phyloP scores from a whole-genome alignment of 148 eudicot species.

The Fagopyrum tataricum region DNA sequence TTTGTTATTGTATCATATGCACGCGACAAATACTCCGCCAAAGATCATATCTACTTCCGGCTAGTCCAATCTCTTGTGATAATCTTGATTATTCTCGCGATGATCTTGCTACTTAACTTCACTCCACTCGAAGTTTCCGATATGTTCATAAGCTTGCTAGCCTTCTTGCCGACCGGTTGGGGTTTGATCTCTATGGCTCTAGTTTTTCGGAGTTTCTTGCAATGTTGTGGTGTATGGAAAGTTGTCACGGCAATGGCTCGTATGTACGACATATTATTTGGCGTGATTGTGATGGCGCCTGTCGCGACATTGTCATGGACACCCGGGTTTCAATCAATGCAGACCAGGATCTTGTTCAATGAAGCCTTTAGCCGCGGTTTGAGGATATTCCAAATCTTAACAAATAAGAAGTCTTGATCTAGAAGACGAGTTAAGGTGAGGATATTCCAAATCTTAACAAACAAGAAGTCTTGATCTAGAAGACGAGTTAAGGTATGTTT shows the following conservation, averaged over 20 bases:
- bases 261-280: slow-evolving; percentile 70
- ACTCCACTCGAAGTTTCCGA: slow-evolving; percentile 21
- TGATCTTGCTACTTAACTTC: slow-evolving; percentile 49
- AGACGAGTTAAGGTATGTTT: background rate
- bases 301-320: slow-evolving; percentile 81
- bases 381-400: slow-evolving; percentile 68
- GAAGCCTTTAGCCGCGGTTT: slow-evolving; percentile 90
- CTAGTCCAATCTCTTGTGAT: slow-evolving; percentile 75
- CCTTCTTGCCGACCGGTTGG: slow-evolving; percentile 90
- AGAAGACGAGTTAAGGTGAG: slow-evolving; percentile 13
- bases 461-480: slow-evolving; percentile 34
- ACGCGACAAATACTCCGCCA: slow-evolving; percentile 66
- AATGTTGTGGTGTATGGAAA: slow-evolving; percentile 48
- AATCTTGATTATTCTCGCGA: slow-evolving; percentile 40
- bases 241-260: slow-evolving; percentile 69
- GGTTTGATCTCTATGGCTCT: slow-evolving; percentile 74
- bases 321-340: slow-evolving; percentile 96
- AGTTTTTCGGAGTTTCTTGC: slow-evolving; percentile 56
- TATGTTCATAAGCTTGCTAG: slow-evolving; percentile 68
- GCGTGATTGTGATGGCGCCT: slow-evolving; percentile 74
- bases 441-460: slow-evolving; percentile 70
- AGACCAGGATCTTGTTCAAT: slow-evolving; percentile 86
- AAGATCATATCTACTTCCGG: slow-evolving; percentile 78
- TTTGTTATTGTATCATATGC: slow-evolving; percentile 47
- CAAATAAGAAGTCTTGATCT: slow-evolving; percentile 45